phyloP scores from a whole-genome alignment of 768 basidiomycete species.

The Tylopilus vinaceipallidus region DNA sequence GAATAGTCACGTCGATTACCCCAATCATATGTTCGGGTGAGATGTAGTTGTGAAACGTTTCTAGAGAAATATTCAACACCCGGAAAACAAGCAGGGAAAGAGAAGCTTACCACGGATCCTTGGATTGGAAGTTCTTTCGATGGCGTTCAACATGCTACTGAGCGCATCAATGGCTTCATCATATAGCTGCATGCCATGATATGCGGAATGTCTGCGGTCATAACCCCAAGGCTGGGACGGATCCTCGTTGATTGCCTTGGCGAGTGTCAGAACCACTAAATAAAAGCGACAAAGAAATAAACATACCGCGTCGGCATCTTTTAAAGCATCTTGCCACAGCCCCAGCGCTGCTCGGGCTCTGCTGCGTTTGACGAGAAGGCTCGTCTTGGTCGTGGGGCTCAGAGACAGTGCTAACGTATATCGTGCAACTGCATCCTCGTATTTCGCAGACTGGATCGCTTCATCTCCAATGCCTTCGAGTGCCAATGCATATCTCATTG shows the following conservation, averaged over 20 bases:
- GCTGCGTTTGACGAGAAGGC: background rate
- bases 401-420: constrained; percentile 1
- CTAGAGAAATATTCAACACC: too few species aligned
- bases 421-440: background rate
- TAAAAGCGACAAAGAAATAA: too few species aligned
- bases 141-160: background rate
- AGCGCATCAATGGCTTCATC: background rate
- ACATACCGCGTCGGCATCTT: constrained; percentile 13
- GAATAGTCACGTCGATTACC: too few species aligned
- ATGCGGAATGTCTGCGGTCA: constrained; percentile 1
- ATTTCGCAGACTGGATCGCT: background rate
- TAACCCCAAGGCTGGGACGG: background rate
- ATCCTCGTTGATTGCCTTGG: constrained; percentile 3
- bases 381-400: background rate
- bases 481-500: too few species aligned
- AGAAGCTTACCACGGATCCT: background rate
- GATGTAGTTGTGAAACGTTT: too few species aligned
- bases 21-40: too few species aligned
- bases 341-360: background rate
- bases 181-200: background rate
- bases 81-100: too few species aligned
- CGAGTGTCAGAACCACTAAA: accelerated
- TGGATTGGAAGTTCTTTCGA: background rate
- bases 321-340: constrained; percentile 8
- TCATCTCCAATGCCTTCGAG: too few species aligned